phyloP scores from a whole-genome alignment of 805 yeast genomes.

The Phaffomyces antillensis region DNA sequence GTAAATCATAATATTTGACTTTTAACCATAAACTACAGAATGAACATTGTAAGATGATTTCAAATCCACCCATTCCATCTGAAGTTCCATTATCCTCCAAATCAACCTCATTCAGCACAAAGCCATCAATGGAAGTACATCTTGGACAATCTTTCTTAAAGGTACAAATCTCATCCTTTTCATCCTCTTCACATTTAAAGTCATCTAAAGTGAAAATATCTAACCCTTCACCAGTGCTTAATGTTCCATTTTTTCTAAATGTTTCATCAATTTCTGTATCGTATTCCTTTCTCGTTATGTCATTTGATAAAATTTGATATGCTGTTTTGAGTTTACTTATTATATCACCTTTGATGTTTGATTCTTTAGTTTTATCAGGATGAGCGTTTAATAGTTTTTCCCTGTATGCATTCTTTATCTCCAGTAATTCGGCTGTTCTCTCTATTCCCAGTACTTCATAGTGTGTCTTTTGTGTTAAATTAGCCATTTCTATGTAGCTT shows the following conservation, averaged over 20 bases:
- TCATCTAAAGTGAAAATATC: constrained; percentile 63
- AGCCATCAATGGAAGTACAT: constrained; percentile 47
- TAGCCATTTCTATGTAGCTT: constrained; percentile 5
- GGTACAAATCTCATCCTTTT: constrained; percentile 24
- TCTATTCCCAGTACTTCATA: constrained; percentile 55
- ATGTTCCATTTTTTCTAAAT: constrained; percentile 27
- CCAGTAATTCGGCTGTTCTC: constrained; percentile 28
- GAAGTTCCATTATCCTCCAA: constrained; percentile 45
- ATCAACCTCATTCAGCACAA: constrained; percentile 53
- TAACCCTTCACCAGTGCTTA: constrained; percentile 54
- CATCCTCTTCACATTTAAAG: constrained; percentile 34
- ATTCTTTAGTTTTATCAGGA: constrained; percentile 60
- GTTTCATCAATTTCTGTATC: constrained; percentile 37
- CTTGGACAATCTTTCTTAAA: constrained; percentile 60
- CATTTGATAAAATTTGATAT: constrained; percentile 45
- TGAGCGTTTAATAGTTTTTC: constrained; percentile 53
- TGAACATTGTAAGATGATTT: constrained; percentile 69
- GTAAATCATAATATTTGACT: constrained; percentile 52
- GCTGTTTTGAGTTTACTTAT: constrained; percentile 55
- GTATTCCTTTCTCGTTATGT: constrained; percentile 37
- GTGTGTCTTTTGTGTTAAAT: constrained; percentile 24
- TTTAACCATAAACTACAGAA: constrained; percentile 85
- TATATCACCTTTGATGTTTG: constrained; percentile 11
- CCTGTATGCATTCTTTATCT: constrained; percentile 60
- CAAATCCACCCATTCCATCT: constrained; percentile 46